Evolutionary conservation across 192 early-diverging fungal genomes (phyloP).

Genomic region (Linderina pennispora): DNA sequence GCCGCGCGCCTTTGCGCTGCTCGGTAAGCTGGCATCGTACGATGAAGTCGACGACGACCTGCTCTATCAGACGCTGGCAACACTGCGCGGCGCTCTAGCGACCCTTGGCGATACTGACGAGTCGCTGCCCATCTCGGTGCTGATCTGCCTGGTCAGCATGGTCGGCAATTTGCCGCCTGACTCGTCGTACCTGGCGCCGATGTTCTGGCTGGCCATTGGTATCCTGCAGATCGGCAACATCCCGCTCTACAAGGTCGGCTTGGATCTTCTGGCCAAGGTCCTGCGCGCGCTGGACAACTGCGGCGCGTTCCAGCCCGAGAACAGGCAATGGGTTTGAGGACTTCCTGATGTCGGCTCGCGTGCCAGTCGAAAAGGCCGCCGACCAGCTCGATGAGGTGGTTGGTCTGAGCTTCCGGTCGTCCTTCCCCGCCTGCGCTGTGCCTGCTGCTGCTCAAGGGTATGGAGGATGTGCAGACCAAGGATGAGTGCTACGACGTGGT

Average conservation of each 20-base stretch:
- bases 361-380: conserved; percentile 64
- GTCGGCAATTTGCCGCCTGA: conserved; percentile 75
- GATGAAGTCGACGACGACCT: conserved; percentile 91
- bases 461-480: conserved; percentile 71
- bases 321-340: conserved; percentile 65
- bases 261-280: conserved; percentile 64
- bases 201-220: conserved; percentile 90
- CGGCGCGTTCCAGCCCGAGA: conserved; percentile 55
- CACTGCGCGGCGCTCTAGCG: conserved; percentile 78
- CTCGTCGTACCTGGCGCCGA: conserved; percentile 71
- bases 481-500: conserved; percentile 65
- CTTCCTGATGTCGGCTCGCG: conserved; percentile 64
- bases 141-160: conserved; percentile 88
- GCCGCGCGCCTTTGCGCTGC: conserved; percentile 85
- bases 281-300: conserved; percentile 70
- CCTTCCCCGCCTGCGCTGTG: conserved; percentile 86
- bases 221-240: conserved; percentile 82
- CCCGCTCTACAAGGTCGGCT: conserved; percentile 68
- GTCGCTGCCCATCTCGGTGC: conserved; percentile 76
- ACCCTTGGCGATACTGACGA: conserved; percentile 79
- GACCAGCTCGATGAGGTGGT: conserved; percentile 64
- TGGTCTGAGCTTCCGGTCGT: conserved; percentile 77
- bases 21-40: conserved; percentile 76
- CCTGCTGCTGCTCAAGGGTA: conserved; percentile 72
- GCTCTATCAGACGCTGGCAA: conserved; percentile 88